Evolutionary conservation across 2,329 filamentous ascomycete genomes (phyloP), one percentile per base, ranked within the genome.

Genomic region (Colletotrichum kahawae): DNA sequence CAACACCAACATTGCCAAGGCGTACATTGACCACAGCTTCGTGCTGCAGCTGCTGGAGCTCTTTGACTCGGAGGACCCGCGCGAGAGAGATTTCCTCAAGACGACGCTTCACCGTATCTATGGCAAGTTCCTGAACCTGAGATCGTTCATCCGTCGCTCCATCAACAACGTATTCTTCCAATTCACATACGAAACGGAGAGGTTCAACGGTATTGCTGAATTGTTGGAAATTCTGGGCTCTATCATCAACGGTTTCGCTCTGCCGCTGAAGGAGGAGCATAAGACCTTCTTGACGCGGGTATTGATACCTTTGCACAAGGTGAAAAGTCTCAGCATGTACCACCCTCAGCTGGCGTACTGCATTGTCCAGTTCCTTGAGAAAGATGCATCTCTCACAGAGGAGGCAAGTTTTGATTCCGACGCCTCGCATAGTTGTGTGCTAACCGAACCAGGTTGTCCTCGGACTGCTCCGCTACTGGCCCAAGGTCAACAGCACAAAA

Each of bases 131-230:
- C 90, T 99, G 80, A 99, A 99, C 84, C 90, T 99, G 77, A 93
- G 97, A 76, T 98, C 97, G 34, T 99, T 98, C 85, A 99, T 99
- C 82, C 92, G 97, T 82, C 93, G 97, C 80, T 99, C 97, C 71
- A 99, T 99, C 90, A 99, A 99, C 91, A 98, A 99, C 82, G 97
- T 99, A 80, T 99, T 99, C 88, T 99, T 99, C 90, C 97, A 99
- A 83, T 99, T 99, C 85, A 96, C 95, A 76, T 99, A 99, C 84
- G 97, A 99, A 86, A 99, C 97, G 5, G 97, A 99, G 85, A 92
- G 97, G 74, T 98, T 99, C 88, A 99, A 99, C 81, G 97, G 97
- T 69, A 98, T 99, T 81, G 97, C 97, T 4, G 97, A 99, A 84
- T 89, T 99, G 34, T 90, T 99, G 43, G 97, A 99, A 84, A 99